A percentile compares a stretch with the other conserved stretches of the same genome.
Evolutionary conservation across 306 rosid genomes (phyloP).

Genomic region (Prunus persica): Prunus_persica_NCBIv2 NC_034011.1:24845501-24846000

Average conservation of each 20-base stretch:
- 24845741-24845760: background rate
- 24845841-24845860: no score
- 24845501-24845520: slow-evolving; percentile 69
- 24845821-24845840: no score
- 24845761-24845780: no score
- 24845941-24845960: no score
- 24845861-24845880: no score
- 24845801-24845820: background rate
- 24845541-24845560: slow-evolving; percentile 37
- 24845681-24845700: background rate
- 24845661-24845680: slow-evolving; percentile 7
- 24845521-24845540: slow-evolving; percentile 50
- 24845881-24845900: no score
- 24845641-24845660: slow-evolving; percentile 8
- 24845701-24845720: background rate
- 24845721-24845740: background rate
- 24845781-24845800: background rate
- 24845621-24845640: slow-evolving; percentile 11
- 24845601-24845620: background rate
- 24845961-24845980: no score
- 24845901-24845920: no score
- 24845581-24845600: background rate
- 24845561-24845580: background rate
- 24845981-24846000: no score
- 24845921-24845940: no score